These are phyloP conservation scores for Lactarius sp. DNA, from an alignment of 768 basidiomycete species.

Conservation along the genomic window DNA sequence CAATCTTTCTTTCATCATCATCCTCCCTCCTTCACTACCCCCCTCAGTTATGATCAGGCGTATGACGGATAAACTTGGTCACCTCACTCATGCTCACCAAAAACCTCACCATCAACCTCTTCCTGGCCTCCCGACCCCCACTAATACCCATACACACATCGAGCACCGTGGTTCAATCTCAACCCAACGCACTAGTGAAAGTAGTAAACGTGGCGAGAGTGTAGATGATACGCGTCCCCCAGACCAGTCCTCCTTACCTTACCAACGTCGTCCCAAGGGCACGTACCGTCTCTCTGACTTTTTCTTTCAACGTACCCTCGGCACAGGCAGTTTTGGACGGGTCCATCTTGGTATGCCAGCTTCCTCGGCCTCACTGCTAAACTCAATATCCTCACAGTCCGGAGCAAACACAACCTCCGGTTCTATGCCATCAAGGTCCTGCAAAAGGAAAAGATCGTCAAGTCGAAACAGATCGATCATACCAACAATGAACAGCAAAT, in stretches of 20 bases:
- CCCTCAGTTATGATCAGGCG: constrained; percentile 31
- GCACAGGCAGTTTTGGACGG: constrained; percentile 97
- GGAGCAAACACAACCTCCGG: constrained; percentile 90
- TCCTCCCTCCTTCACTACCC: no score
- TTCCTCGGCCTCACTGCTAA: not conserved
- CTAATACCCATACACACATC: constrained; percentile 17
- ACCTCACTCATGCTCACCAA: constrained; percentile 27
- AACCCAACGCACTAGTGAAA: constrained; percentile 55
- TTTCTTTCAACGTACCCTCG: constrained; percentile 74
- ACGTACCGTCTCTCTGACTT: constrained; percentile 73
- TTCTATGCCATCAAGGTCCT: constrained; percentile 96
- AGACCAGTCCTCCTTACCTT: constrained; percentile 27
- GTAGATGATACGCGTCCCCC: constrained; percentile 27
- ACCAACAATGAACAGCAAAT: constrained; percentile 93
- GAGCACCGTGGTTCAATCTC: constrained; percentile 67
- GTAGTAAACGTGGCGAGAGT: constrained; percentile 42
- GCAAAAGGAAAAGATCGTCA: constrained; percentile 87
- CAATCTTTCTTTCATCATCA: not conserved
- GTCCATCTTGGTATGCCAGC: constrained; percentile 70
- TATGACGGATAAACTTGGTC: constrained; percentile 34
- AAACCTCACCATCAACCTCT: constrained; percentile 25
- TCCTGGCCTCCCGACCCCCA: constrained; percentile 18
- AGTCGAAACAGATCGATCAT: constrained; percentile 93
- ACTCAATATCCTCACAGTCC: constrained; percentile 43
- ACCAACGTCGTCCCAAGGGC: constrained; percentile 51